Evolutionary conservation across 2,329 filamentous ascomycete species (phyloP), one percentile per base, ranked within the genome.

Genomic region (Cercospora brassicicola): DNA sequence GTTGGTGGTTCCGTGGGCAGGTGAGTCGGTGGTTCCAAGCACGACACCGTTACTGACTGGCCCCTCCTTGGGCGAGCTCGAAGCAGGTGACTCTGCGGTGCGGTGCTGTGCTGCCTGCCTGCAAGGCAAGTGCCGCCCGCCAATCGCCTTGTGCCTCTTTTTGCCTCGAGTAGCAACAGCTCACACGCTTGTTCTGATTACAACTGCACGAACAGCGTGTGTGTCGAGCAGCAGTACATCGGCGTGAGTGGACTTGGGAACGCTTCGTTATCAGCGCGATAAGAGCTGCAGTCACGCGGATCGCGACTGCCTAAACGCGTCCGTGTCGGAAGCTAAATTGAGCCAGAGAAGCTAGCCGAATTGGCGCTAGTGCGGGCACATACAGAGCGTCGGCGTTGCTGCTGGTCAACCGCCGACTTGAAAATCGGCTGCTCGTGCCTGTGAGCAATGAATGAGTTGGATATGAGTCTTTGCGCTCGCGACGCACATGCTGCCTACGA

Each of bases 71-170:
- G 39, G 53, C 60, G 28, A 56, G 33, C 59, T 59, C 10, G 64
- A 60, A 31, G 60, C 65, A 55, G 59, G 57, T 30, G 39, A 64
- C 60, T 59, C 62, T 64, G 61, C 55, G 59, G 28, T 56, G 55
- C 55, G 13, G 48, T 53, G 48, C 48, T 55, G 48, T 55, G 48
- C 48, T 55, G 48, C 48, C 48, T 55, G 48, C 48, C 20, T 15
- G 48, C 48, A 55, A 55, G 48, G 23, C 30, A n/a, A n/a, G 55
- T 59, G 30, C 28, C n/a, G 30, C 55, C 28, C 30, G 33, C 31
- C 28, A 33, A 36, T 31, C 55, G 55, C 55, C n/a, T 15, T 9
- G 53, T 13, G 30, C n/a, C 10, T 11, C 31, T 15, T 55, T 23
- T 15, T 30, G 48, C 23, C 23, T 26, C 23, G 48, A 55, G 48